Base-by-base conservation (phyloP, 352 stramenopile genomes). In the Thraustochytrium striatum region DNA sequence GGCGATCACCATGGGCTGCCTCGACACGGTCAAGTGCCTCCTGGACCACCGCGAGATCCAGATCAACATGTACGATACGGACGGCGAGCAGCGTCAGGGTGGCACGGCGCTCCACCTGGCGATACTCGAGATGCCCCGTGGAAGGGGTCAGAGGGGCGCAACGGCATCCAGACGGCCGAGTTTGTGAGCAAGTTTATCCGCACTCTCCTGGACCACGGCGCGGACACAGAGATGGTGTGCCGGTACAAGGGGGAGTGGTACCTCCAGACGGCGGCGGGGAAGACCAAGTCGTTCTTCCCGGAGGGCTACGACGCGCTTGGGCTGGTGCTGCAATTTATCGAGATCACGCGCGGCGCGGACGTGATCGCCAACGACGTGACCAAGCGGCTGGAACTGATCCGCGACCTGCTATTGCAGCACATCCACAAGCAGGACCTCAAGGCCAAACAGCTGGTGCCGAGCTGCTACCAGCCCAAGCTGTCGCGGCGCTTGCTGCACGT, bases 31-130 rank as follows among this genome's bases (percentile, higher is more conserved):
- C 39, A 75, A 75, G 65, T 65, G 39, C 41, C 52, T 75, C 11
- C 41, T 75, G 25, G 41, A 75, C 2, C 65, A 75, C 9, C 44
- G 52, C 28, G 65, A 75, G 41, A 75, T 75, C 43, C 43, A 68
- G 30, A 75, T 75, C 65, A 75, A 75, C 65, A 75, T 75, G 65
- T 75, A 75, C 32, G 65, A 75, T 38, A 61, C 61, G 44, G 65
- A 75, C 50, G 65, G 65, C 43, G 65, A 75, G 65, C 65, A 75
- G 50, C 43, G 65, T 0, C 65, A 75, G 39, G 65, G 65, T n/a
- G 65, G 65, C 28, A 75, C 65, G 28, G 65, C 44, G 30, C 41
- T 75, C 9, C 65, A 75, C 30, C 52, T 75, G 8, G 65, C 65
- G 11, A 75, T 75, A 41, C 39, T 75, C 41, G 65, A 75, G 41